Percentiles rank a stretch among this genome's conserved stretches.
phyloP scores from a whole-genome alignment of 805 yeast species.

The Wickerhamomyces bisporus region DNA sequence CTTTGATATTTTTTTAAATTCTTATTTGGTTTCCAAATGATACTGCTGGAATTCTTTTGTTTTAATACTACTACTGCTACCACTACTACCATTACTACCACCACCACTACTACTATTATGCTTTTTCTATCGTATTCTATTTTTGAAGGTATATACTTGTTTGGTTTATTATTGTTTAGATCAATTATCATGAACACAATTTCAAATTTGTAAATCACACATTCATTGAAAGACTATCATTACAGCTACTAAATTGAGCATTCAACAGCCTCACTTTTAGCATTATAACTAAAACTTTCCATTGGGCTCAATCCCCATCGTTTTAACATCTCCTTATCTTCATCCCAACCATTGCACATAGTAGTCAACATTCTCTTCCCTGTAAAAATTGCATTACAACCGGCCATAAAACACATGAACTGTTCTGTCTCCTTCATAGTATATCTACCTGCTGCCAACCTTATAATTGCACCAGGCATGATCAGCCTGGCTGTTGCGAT shows the following conservation, averaged over 20 bases:
- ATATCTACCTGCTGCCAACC: constrained; percentile 78
- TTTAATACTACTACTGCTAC: too few relatives aligned
- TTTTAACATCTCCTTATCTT: constrained; percentile 60
- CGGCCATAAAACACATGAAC: constrained; percentile 68
- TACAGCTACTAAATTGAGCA: too few relatives aligned
- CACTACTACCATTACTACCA: too few relatives aligned
- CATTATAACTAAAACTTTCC: constrained; percentile 35
- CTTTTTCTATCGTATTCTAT: too few relatives aligned
- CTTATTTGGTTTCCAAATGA: constrained; percentile 23
- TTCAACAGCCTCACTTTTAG: too few relatives aligned
- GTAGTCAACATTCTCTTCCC: constrained; percentile 81
- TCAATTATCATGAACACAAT: not conserved
- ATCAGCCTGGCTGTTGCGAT: constrained; percentile 70
- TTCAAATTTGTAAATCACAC: not conserved
- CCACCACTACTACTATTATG: too few relatives aligned
- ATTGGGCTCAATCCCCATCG: constrained; percentile 67
- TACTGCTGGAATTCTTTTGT: constrained; percentile 25
- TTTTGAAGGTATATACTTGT: too few relatives aligned
- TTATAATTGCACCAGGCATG: constrained; percentile 67
- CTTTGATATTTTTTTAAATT: constrained; percentile 57
- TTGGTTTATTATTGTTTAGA: not conserved
- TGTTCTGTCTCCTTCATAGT: constrained; percentile 78
- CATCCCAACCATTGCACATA: constrained; percentile 81
- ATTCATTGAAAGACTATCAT: too few relatives aligned
- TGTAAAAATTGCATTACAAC: constrained; percentile 76